Evolutionary conservation across 768 basidiomycete species (phyloP).

Genomic region (Chalciporus pseudorubinellus): DNA sequence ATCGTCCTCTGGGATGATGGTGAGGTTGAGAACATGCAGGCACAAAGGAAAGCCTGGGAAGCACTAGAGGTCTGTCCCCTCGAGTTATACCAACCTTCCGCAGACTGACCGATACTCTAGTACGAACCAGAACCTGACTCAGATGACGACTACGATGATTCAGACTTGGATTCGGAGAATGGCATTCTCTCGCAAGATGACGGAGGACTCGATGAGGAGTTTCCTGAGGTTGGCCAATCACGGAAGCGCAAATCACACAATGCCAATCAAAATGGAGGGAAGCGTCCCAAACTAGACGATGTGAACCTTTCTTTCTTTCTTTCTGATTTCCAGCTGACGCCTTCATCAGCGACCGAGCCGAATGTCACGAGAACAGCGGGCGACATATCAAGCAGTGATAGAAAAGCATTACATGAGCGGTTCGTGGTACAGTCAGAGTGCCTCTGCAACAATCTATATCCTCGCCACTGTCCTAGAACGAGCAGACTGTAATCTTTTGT

Average conservation of each 20-base stretch:
- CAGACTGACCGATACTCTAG: constrained; percentile 38
- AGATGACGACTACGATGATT: constrained; percentile 45
- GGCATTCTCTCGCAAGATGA: constrained; percentile 45
- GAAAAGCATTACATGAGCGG: constrained; percentile 84
- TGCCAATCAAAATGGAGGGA: constrained; percentile 42
- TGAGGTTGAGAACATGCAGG: constrained; percentile 62
- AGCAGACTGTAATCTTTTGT: constrained; percentile 90
- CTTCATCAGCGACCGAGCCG: constrained; percentile 45
- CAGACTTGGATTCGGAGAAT: constrained; percentile 45
- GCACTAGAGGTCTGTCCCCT: constrained; percentile 63
- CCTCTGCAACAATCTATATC: constrained; percentile 83
- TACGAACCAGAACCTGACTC: constrained; percentile 77
- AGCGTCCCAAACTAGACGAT: constrained; percentile 58
- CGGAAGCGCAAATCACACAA: constrained; percentile 51
- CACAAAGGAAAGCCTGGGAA: constrained; percentile 83
- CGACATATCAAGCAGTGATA: constrained; percentile 58
- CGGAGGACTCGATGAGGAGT: constrained; percentile 40
- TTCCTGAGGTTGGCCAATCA: constrained; percentile 34
- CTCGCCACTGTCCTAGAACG: constrained; percentile 89
- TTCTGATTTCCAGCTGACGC: not conserved
- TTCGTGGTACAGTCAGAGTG: constrained; percentile 86
- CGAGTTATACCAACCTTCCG: not conserved
- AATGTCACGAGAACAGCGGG: constrained; percentile 69
- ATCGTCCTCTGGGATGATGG: constrained; percentile 95
- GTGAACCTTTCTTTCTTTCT: constrained; percentile 27